Conservation (phyloP, 352 stramenopile species). For the Phytophthora nicotianae region DNA sequence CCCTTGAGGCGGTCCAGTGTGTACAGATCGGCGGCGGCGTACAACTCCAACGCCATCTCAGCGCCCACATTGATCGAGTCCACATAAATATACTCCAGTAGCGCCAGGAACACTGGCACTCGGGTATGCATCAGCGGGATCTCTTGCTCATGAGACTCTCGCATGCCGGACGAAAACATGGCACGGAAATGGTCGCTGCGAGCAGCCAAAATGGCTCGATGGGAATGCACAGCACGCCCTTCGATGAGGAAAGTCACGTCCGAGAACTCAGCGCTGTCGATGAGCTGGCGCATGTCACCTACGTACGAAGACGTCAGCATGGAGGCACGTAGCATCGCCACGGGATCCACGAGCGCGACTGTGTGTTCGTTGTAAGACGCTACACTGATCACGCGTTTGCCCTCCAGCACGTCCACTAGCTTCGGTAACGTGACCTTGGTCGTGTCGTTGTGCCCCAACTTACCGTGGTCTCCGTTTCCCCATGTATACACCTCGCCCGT, state of each 20-base stretch:
- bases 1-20: constrained; percentile 94
- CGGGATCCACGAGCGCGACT: constrained; percentile 89
- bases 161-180: constrained; percentile 96
- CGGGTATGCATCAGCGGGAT: constrained; percentile 92
- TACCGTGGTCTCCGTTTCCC: constrained; percentile 94
- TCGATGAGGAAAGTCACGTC: constrained; percentile 91
- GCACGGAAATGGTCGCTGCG: constrained; percentile 95
- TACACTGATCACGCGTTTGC: constrained; percentile 94
- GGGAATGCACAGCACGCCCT: constrained; percentile 79
- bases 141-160: constrained; percentile 83
- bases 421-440: constrained; percentile 96
- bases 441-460: constrained; percentile 94
- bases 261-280: constrained; percentile 91
- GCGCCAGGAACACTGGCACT: constrained; percentile 91
- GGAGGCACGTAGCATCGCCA: constrained; percentile 75
- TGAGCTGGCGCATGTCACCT: constrained; percentile 92
- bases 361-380: constrained; percentile 99
- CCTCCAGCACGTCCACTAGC: constrained; percentile 90
- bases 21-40: constrained; percentile 95
- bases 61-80: constrained; percentile 92
- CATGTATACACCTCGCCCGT: constrained; percentile 94
- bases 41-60: constrained; percentile 95
- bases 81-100: constrained; percentile 98
- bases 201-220: constrained; percentile 92
- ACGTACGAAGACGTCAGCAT: constrained; percentile 87